A percentile compares a stretch with the other conserved stretches of the same genome.
phyloP scores from a whole-genome alignment of 169 alveolate genomes.

The Cryptosporidium parvum region DNA sequence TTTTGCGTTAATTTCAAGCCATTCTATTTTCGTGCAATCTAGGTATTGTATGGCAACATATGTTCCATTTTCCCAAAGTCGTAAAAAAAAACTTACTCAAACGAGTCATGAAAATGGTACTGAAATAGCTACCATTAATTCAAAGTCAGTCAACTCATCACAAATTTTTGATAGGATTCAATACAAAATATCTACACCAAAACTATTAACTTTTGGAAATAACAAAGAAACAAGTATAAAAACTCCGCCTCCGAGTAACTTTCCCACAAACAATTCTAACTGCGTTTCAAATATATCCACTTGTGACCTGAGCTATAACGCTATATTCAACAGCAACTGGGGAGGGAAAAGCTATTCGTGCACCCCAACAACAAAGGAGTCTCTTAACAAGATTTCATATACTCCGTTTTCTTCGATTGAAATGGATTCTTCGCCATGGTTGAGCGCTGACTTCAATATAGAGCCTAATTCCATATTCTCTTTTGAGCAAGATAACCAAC shows the following conservation, averaged over 20 bases:
- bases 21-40: slow-evolving; percentile 24
- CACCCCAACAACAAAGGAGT: slow-evolving; percentile 49
- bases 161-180: neutral
- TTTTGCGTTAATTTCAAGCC: slow-evolving; percentile 22
- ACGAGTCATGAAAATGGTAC: slow-evolving; percentile 4
- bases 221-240: slow-evolving; percentile 14
- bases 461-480: slow-evolving; percentile 31
- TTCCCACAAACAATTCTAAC: slow-evolving; percentile 35
- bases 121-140: neutral
- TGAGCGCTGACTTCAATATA: slow-evolving; percentile 1
- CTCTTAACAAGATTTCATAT: slow-evolving; percentile 29
- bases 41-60: slow-evolving; percentile 17
- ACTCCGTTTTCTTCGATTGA: slow-evolving; percentile 61
- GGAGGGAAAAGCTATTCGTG: slow-evolving; percentile 10
- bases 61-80: slow-evolving; percentile 20
- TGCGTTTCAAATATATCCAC: slow-evolving; percentile 34
- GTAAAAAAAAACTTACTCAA: slow-evolving; percentile 24
- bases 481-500: slow-evolving; percentile 16
- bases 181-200: slow-evolving; percentile 5
- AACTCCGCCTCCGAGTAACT: slow-evolving; percentile 61
- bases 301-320: slow-evolving; percentile 20
- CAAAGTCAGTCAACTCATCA: neutral
- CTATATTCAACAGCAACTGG: neutral
- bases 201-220: neutral
- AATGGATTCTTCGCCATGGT: slow-evolving; percentile 65